Percentiles rank a stretch among this genome's conserved stretches.
phyloP scores from a whole-genome alignment of 768 basidiomycete species.

The Scleroderma citrinum region DNA sequence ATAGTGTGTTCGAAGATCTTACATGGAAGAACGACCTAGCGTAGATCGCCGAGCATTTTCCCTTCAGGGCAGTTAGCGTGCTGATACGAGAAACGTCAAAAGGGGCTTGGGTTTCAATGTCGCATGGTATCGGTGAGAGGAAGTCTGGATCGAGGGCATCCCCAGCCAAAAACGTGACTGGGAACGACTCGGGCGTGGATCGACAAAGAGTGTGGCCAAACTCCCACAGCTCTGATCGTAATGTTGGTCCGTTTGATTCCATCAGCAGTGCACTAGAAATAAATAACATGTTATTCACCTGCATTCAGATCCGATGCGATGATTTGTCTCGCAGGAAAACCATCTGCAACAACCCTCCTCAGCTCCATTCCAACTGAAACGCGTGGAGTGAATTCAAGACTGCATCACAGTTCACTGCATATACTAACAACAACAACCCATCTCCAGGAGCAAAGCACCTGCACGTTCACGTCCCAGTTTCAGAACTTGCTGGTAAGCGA shows the following conservation, averaged over 20 bases:
- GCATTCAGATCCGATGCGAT: too few relatives aligned
- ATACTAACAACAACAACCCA: too few relatives aligned
- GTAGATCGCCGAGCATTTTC: conserved; percentile 45
- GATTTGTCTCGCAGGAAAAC: conserved; percentile 40
- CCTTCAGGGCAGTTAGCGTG: too few relatives aligned
- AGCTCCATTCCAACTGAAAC: conserved; percentile 36
- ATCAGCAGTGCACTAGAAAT: background rate
- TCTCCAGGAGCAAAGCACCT: conserved; percentile 37
- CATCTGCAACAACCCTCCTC: conserved; percentile 35
- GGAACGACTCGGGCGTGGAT: conserved; percentile 45
- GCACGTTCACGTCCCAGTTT: conserved; percentile 31
- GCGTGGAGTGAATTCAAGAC: background rate
- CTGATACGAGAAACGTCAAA: too few relatives aligned
- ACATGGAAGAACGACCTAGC: conserved; percentile 43
- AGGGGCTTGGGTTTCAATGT: too few relatives aligned
- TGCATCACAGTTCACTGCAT: too few relatives aligned
- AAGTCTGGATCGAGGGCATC: conserved; percentile 51
- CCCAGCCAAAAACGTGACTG: conserved; percentile 50
- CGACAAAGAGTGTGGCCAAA: conserved; percentile 57
- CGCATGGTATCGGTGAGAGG: too few relatives aligned
- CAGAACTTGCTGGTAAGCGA: conserved; percentile 25
- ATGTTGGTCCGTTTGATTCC: background rate
- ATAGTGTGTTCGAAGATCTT: background rate
- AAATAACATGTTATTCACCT: conserved; percentile 19
- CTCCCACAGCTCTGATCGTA: conserved; percentile 48